Evolutionary conservation across 306 rosid species (phyloP).

Genomic region (Vigna reflexopilosa): DNA sequence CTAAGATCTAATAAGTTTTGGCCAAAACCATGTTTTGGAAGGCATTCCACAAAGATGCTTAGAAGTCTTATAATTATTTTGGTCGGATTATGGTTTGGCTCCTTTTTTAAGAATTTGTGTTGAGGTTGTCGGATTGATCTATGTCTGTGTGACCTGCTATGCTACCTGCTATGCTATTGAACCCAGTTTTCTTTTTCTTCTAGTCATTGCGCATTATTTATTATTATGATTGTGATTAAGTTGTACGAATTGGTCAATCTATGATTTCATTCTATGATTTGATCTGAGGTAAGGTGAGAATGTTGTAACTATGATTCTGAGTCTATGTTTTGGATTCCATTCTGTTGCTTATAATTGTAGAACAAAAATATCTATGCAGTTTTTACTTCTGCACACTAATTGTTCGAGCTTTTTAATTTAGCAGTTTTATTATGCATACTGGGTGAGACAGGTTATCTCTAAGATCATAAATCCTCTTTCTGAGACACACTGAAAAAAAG

Average conservation of each 20-base stretch:
- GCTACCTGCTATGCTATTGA: too few species aligned
- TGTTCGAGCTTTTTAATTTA: neutral
- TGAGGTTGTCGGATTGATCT: neutral
- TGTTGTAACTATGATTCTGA: neutral
- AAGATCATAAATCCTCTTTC: conserved; percentile 2
- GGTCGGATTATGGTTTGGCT: conserved; percentile 13
- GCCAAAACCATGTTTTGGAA: neutral
- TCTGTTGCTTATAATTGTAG: conserved; percentile 6
- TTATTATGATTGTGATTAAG: neutral
- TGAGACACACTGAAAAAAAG: neutral
- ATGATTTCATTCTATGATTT: neutral
- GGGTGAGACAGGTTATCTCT: conserved; percentile 37
- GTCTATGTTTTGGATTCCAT: conserved; percentile 1
- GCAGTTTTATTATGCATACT: neutral
- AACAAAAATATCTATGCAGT: neutral
- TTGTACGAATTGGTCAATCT: neutral
- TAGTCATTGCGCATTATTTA: neutral
- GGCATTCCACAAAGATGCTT: neutral
- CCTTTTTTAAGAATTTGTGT: neutral
- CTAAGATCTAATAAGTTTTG: too few species aligned
- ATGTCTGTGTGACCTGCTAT: neutral
- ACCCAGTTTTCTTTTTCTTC: neutral
- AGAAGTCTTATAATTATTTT: neutral
- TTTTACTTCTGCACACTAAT: neutral
- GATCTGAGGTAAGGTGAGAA: neutral